phyloP scores from a whole-genome alignment of 1,284 basidiomycete species.

The Porogramme epimiltina region DNA sequence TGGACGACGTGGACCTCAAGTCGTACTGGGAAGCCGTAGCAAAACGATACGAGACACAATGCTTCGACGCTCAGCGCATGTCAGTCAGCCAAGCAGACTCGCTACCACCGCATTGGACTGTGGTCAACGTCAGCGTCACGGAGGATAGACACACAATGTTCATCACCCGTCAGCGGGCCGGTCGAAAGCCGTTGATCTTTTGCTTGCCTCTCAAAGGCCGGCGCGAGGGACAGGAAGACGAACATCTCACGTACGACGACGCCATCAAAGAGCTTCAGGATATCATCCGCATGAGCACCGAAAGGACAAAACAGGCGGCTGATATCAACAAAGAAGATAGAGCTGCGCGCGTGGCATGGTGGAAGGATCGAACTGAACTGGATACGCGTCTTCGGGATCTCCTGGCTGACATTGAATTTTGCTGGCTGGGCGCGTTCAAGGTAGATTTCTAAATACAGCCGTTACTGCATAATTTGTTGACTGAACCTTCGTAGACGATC shows the following conservation, averaged over 20 bases:
- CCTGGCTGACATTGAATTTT: slow-evolving; percentile 87
- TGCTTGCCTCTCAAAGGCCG: slow-evolving; percentile 87
- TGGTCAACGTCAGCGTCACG: slow-evolving; percentile 83
- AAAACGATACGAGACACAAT: slow-evolving; percentile 51
- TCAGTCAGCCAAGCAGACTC: slow-evolving; percentile 41
- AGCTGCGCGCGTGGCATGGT: slow-evolving; percentile 79
- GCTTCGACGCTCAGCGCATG: slow-evolving; percentile 41
- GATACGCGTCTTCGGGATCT: slow-evolving; percentile 80
- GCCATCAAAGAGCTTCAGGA: slow-evolving; percentile 77
- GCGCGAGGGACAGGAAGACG: slow-evolving; percentile 75
- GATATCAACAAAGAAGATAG: slow-evolving; percentile 66
- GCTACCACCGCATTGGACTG: slow-evolving; percentile 83
- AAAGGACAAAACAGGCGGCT: slow-evolving; percentile 74
- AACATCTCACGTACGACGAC: slow-evolving; percentile 76
- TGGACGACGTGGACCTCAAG: slow-evolving; percentile 40
- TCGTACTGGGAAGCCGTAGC: slow-evolving; percentile 66
- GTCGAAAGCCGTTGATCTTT: slow-evolving; percentile 74
- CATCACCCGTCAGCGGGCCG: slow-evolving; percentile 75
- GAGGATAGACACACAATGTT: slow-evolving; percentile 85
- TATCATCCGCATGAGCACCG: slow-evolving; percentile 80
- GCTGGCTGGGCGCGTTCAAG: slow-evolving; percentile 98
- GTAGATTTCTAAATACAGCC: too few species aligned
- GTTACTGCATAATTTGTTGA: not conserved
- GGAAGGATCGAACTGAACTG: slow-evolving; percentile 76
- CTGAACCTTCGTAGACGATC: slow-evolving; percentile 55